These are phyloP conservation scores for Fonsecaea pedrosoi DNA, from an alignment of 2,329 filamentous ascomycete genomes.

Conservation along the genomic window DNA sequence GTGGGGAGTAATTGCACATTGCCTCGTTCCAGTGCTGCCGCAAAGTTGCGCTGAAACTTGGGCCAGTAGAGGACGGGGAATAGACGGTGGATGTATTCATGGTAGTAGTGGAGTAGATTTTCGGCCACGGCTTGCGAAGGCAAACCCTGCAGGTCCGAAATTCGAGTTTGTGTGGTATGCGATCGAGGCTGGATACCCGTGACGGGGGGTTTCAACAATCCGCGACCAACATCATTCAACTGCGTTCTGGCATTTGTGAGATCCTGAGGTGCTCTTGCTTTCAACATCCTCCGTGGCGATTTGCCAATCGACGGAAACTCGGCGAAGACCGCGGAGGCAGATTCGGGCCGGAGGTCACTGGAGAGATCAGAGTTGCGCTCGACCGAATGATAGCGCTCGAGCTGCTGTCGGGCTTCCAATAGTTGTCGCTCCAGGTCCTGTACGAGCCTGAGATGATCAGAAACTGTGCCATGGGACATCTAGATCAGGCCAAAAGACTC, in stretches of 20 bases:
- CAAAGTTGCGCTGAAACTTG: slow-evolving; percentile 76
- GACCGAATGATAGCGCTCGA: slow-evolving; percentile 73
- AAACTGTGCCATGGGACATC: slow-evolving; percentile 24
- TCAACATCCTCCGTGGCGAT: slow-evolving; percentile 68
- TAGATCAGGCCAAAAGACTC: slow-evolving; percentile 42
- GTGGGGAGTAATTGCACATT: slow-evolving; percentile 66
- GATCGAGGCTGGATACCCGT: slow-evolving; percentile 51
- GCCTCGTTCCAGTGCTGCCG: slow-evolving; percentile 73
- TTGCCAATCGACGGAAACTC: slow-evolving; percentile 70
- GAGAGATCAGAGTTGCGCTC: slow-evolving; percentile 59
- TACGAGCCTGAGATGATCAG: slow-evolving; percentile 67
- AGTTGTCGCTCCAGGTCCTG: slow-evolving; percentile 96
- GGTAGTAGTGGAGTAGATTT: slow-evolving; percentile 76
- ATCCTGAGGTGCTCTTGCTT: slow-evolving; percentile 69
- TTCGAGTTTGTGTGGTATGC: slow-evolving; percentile 23
- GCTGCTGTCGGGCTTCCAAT: slow-evolving; percentile 78
- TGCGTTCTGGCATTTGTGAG: slow-evolving; percentile 74
- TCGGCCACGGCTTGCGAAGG: slow-evolving; percentile 75
- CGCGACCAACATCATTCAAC: slow-evolving; percentile 74
- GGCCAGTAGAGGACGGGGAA: slow-evolving; percentile 91
- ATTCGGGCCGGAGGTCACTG: slow-evolving; percentile 52
- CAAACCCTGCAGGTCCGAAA: slow-evolving; percentile 63
- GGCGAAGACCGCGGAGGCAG: slow-evolving; percentile 53
- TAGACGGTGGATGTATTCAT: slow-evolving; percentile 75
- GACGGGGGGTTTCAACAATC: slow-evolving; percentile 76